A percentile compares a stretch with the other conserved stretches of the same genome.
Conservation (phyloP, 768 basidiomycete genomes). For the Rhodocollybia butyracea region DNA sequence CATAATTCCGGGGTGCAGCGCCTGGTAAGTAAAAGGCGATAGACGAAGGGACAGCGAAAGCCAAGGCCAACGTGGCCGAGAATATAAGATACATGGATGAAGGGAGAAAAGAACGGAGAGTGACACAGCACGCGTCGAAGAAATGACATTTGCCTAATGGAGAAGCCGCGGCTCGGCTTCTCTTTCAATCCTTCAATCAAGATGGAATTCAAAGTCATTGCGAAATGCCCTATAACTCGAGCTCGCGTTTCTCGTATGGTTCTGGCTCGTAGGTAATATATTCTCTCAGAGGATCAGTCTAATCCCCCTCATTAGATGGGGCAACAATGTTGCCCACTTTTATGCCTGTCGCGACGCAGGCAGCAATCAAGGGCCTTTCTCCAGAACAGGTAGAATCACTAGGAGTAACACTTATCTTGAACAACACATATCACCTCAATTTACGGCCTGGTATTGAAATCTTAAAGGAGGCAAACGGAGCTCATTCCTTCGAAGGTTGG, state of each 20-base stretch:
- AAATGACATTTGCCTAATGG: too few relatives aligned
- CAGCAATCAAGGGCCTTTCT: conserved; percentile 89
- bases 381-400: conserved; percentile 79
- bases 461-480: conserved; percentile 72
- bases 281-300: too few relatives aligned
- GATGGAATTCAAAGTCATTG: conserved; percentile 84
- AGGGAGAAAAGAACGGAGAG: conserved; percentile 10
- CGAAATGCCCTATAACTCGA: conserved; percentile 75
- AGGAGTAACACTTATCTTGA: conserved; percentile 79
- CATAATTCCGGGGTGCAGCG: conserved; percentile 84
- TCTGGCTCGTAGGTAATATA: conserved; percentile 59
- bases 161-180: background rate
- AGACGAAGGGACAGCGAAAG: conserved; percentile 21
- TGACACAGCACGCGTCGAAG: background rate
- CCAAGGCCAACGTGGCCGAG: conserved; percentile 14
- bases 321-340: conserved; percentile 84
- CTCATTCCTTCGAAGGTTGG: conserved; percentile 93
- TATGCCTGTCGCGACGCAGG: conserved; percentile 93
- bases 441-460: conserved; percentile 79
- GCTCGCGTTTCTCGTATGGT: conserved; percentile 87
- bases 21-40: conserved; percentile 90
- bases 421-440: conserved; percentile 89
- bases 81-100: conserved; percentile 21
- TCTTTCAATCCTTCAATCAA: conserved; percentile 1
- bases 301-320: too few relatives aligned